Base-by-base conservation (phyloP, 2,329 filamentous ascomycete species). In the Nothomitra cinnamomea region DNA sequence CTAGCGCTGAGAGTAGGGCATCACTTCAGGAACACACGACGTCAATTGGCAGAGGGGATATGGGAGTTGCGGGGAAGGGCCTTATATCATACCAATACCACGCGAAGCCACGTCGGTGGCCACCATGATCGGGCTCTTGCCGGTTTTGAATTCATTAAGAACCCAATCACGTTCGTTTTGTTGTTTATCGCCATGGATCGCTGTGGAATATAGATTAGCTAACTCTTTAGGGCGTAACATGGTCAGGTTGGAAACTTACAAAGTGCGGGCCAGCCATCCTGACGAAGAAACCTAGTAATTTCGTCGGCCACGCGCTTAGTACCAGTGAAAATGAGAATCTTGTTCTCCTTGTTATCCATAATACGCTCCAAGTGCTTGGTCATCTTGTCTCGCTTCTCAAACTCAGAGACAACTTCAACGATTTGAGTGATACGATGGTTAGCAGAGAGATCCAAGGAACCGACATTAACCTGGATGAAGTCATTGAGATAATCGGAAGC, bases 91-190 rank as follows among this genome's bases (percentile, higher is more conserved):
- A 95, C 92, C 92, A 74, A 98, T 95, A 87, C 92, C 92, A 89
- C 92, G 92, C 68, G 92, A 96, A 74, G 92, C 92, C 73, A 98
- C 92, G 67, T 96, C 92, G 61, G 92, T 98, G 74, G 92, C 92
- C 75, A 98, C 92, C 89, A 98, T 95, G 81, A 98, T 94, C 68
- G 92, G 92, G 75, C 88, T 95, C 78, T 96, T 95, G 73, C 88
- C 89, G 60, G 86, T 87, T 82, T 96, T 98, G 82, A 98, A 98
- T 71, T 96, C 90, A 71, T 96, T 94, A 67, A 98, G 78, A 64
- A 96, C 92, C 88, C 92, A 96, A 71, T 96, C 92, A 75, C 92
- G 89, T 76, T 98, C 92, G 71, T 95, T 95, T 68, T 98, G 92
- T 69, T 95, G 89, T 77, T 96, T 96, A 75, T 96, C 92, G 66